Conservation (phyloP, 768 basidiomycete genomes). For the Mycena polygramma region DNA sequence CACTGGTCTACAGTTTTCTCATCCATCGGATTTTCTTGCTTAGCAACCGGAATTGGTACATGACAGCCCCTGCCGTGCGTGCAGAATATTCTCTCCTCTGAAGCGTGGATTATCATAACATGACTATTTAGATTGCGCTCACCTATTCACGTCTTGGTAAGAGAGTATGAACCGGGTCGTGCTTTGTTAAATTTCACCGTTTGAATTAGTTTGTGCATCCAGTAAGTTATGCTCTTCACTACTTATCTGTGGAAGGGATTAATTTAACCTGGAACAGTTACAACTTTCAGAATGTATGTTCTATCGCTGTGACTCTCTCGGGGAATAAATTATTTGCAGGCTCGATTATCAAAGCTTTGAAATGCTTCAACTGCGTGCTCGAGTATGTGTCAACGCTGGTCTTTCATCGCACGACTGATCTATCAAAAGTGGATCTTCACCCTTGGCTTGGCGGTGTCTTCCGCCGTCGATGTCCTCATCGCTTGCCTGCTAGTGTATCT, state of each 20-base stretch:
- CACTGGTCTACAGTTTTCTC: constrained; percentile 45
- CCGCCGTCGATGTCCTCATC: constrained; percentile 55
- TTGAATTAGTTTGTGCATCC: constrained; percentile 36
- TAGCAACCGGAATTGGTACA: constrained; percentile 40
- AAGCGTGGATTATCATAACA: background rate
- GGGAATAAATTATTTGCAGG: constrained; percentile 29
- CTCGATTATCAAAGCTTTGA: constrained; percentile 38
- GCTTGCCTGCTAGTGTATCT: constrained; percentile 51
- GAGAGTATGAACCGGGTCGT: constrained; percentile 6
- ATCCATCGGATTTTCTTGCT: constrained; percentile 50
- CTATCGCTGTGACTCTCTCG: background rate
- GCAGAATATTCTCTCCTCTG: background rate
- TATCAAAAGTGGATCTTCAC: constrained; percentile 58
- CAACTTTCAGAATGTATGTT: constrained; percentile 43
- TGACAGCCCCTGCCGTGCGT: constrained; percentile 41
- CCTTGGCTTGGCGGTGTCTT: constrained; percentile 56
- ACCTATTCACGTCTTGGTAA: constrained; percentile 40
- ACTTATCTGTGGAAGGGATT: background rate
- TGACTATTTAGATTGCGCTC: constrained; percentile 31
- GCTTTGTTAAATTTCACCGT: no score
- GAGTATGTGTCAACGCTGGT: constrained; percentile 21
- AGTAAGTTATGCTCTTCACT: constrained; percentile 31
- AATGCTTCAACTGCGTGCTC: constrained; percentile 31
- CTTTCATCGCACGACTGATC: background rate
- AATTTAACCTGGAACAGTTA: constrained; percentile 29